A percentile compares a stretch with the other conserved stretches of the same genome.
These are phyloP conservation scores for Alternaria sp. DNA, from an alignment of 2,329 filamentous ascomycete genomes.

Conservation along the genomic window DNA sequence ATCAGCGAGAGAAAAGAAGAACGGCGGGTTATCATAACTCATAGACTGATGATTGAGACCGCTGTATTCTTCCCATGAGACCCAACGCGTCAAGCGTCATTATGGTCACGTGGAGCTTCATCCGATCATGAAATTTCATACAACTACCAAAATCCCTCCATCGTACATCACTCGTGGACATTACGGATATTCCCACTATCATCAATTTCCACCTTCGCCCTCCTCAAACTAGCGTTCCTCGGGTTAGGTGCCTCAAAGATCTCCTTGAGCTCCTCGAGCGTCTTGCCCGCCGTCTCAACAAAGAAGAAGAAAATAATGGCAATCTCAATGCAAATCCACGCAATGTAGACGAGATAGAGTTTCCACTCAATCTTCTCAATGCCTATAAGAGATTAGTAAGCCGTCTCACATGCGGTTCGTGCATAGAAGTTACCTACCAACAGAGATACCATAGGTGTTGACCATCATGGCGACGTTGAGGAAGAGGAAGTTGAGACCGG, in stretches of 20 bases:
- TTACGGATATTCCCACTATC: conserved; percentile 38
- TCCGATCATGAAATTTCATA: not conserved
- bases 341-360: conserved; percentile 46
- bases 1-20: not conserved
- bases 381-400: conserved; percentile 11
- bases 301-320: conserved; percentile 44
- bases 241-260: conserved; percentile 47
- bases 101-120: not conserved
- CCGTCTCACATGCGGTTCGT: no score
- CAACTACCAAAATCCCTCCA: not conserved
- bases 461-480: conserved; percentile 47
- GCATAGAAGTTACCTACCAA: conserved; percentile 4
- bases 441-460: conserved; percentile 46
- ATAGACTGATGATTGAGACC: not conserved
- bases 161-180: conserved; percentile 18
- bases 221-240: conserved; percentile 35
- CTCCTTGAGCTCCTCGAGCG: conserved; percentile 44
- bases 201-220: conserved; percentile 38
- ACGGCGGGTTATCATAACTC: not conserved
- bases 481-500: conserved; percentile 47
- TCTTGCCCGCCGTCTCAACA: conserved; percentile 47
- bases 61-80: not conserved
- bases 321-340: conserved; percentile 46
- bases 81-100: not conserved
- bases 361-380: conserved; percentile 47